These are phyloP conservation scores for Russula ochroleuca DNA, from an alignment of 768 basidiomycete genomes.

Conservation along the genomic window DNA sequence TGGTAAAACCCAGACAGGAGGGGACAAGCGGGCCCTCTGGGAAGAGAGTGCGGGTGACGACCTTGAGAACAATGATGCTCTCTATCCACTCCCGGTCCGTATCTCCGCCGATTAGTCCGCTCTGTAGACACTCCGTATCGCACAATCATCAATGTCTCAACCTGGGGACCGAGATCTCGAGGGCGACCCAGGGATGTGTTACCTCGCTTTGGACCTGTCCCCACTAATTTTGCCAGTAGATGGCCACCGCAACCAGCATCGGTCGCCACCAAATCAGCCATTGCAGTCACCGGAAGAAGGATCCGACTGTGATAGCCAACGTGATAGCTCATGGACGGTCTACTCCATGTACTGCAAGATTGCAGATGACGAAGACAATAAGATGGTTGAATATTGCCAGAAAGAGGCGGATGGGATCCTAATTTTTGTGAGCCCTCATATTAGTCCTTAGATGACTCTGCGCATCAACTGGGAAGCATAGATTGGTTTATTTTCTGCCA, in stretches of 20 bases:
- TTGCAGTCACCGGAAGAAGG: not conserved
- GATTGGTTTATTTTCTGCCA: conserved; percentile 23
- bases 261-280: too few species aligned
- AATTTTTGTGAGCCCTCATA: conserved; percentile 18
- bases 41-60: conserved; percentile 1
- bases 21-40: conserved; percentile 33
- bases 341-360: conserved; percentile 16
- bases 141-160: too few species aligned
- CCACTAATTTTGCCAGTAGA: too few species aligned
- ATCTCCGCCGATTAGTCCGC: not conserved
- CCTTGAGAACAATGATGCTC: conserved; percentile 5
- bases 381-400: conserved; percentile 20
- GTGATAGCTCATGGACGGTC: conserved; percentile 6
- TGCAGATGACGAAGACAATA: conserved; percentile 22
- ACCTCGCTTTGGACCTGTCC: too few species aligned
- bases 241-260: not conserved
- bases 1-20: conserved; percentile 45
- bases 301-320: not conserved
- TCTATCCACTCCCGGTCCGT: not conserved
- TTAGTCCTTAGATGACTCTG: too few species aligned
- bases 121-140: too few species aligned
- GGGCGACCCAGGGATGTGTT: too few species aligned
- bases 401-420: conserved; percentile 24
- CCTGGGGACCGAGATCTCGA: too few species aligned
- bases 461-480: not conserved